Conservation (phyloP, 225 moss, liverwort and hornwort species). For the Physcomitrellopsis africana region DNA sequence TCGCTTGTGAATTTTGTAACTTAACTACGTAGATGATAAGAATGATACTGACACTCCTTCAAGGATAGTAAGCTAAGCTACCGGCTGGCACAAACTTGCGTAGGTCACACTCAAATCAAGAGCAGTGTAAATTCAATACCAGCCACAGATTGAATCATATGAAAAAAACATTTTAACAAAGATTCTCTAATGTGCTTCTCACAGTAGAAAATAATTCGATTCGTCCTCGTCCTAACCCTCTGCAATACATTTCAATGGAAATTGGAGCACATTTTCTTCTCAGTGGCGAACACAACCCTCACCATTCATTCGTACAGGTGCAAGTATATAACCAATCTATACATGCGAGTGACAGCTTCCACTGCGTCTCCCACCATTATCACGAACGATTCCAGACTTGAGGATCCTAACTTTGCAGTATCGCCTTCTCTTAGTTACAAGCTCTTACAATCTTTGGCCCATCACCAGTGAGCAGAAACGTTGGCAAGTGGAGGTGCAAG, state of each 20-base stretch:
- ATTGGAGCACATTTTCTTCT: constrained; percentile 28
- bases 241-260: constrained; percentile 16
- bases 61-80: background rate
- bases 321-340: constrained; percentile 3
- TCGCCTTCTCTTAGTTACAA: constrained; percentile 18
- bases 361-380: constrained; percentile 17
- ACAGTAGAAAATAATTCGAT: constrained; percentile 2
- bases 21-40: constrained; percentile 2
- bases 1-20: constrained; percentile 11
- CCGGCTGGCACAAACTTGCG: too few species aligned
- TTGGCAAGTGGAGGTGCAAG: background rate
- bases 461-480: constrained; percentile 30
- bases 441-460: constrained; percentile 39
- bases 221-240: background rate
- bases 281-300: background rate
- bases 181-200: constrained; percentile 3
- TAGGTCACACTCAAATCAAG: constrained; percentile 21
- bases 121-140: constrained; percentile 5
- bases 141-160: constrained; percentile 20
- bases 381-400: background rate
- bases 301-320: background rate
- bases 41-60: constrained; percentile 13
- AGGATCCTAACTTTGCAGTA: constrained; percentile 30
- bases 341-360: constrained; percentile 30
- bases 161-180: constrained; percentile 18